Base-by-base conservation (phyloP, 2,329 filamentous ascomycete genomes). In the Rhynchosporium graminicola region DNA sequence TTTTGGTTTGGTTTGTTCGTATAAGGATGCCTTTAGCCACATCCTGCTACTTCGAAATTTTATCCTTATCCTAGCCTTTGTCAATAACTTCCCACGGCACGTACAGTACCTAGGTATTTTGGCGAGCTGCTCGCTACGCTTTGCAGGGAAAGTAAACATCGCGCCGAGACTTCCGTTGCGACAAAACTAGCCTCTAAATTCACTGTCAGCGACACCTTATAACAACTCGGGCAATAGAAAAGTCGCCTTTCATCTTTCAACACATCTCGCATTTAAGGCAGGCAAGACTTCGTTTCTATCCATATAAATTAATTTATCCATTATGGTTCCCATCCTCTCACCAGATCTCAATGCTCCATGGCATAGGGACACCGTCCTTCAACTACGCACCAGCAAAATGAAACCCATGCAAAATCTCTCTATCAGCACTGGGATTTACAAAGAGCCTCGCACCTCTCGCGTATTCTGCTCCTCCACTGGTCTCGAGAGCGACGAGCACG, bases 401-500 rank as follows among this genome's bases (percentile, higher is more conserved):
- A 83, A 83, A 72, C 78, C 76, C 29, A 78, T 86, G 74, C 77
- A 78, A 3, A 80, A 80, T 0, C 76, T 85, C 2, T 76, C 77
- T 12, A 77, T 84, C 50, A 75, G 78, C 61, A 82, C 82, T 0
- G 85, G 82, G 0, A 88, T 88, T 63, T 70, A 71, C 57, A 72
- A 72, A 40, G 46, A 63, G 13, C 63, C 67, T 2, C 55, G 67
- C 20, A 59, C 9, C 31, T 58, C 38, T 2, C 63, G 60, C 31
- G 42, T 72, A 15, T 72, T 64, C 50, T 68, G 65, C 58, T 59
- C 52, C 12, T 59, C 47, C 15, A 69, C 63, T 2, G 86, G 86
- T 0, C 79, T 87, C 13, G 78, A 81, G 15, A 80, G 76, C 4
- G 87, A 89, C 64, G 83, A 88, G 69, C 86, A 88, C 62, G 84